Evolutionary conservation across 78 protist species (phyloP), one percentile per base, ranked within the genome.

Genomic region (Bodo saltans): DNA sequence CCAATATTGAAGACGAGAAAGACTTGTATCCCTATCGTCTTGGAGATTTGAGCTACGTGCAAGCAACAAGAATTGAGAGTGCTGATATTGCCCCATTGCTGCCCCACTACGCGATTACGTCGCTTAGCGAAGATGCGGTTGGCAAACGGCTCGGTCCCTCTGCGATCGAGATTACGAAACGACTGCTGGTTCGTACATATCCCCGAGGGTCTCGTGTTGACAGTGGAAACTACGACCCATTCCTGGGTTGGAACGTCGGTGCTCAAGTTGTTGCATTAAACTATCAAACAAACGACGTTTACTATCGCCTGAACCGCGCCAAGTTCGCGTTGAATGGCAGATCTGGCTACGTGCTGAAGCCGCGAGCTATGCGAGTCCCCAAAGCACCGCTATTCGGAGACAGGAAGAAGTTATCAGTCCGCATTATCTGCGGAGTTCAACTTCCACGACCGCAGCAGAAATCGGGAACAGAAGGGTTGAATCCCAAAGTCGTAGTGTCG

Each of bases 181-280:
- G 4, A 27, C 12, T 35, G 47, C 3, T 83, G 38, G 75, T 72
- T 4, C 60, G 88, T 3, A 70, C 79, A 34, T 85, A 85, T 47
- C 88, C 88, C 26, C 4, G 3, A 28, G 88, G 88, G 27, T 38
- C 85, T 30, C 74, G 83, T 0, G 26, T 85, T 12, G 30, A 27
- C 32, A 52, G 75, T 28, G 8, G 38, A 30, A 85, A 85, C 68
- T 12, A 42, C 32, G 34, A 67, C 0, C 85, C 88, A 69, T 3
- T n/a, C 38, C 73, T 2, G 11, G 68, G 35, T 25, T 85, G 82
- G 79, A 23, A 30, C 60, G 1, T 53, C 39, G 88, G 88, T 29
- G 53, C 69, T 37, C 88, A 85, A 35, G 41, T 78, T 40, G 88
- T 85, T 11, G 88, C 88, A 3, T 70, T 86, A 53, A 86, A 86